phyloP scores from a whole-genome alignment of 768 basidiomycete genomes.

The Lentinula sp. region DNA sequence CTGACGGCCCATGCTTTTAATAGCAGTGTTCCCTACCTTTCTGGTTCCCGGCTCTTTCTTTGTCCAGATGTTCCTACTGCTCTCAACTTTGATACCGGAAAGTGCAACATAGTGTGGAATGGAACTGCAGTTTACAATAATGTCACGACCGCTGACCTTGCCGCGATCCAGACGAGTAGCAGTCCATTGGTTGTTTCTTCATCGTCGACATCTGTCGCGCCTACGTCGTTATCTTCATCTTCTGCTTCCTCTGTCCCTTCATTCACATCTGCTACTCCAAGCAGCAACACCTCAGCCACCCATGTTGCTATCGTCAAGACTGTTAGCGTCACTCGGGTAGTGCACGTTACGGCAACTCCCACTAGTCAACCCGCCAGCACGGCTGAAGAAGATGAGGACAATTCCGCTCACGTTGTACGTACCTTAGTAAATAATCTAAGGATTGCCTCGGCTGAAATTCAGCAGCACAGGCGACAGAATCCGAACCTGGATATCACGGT shows the following conservation, averaged over 20 bases:
- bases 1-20: constrained; percentile 40
- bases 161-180: background rate
- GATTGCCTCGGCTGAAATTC: no score
- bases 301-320: constrained; percentile 7
- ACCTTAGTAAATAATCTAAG: no score
- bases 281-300: constrained; percentile 7
- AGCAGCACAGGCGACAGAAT: background rate
- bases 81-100: constrained; percentile 22
- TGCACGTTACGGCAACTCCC: background rate
- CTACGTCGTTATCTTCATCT: background rate
- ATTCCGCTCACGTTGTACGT: background rate
- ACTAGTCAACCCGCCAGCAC: background rate
- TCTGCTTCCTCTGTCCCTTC: constrained; percentile 1
- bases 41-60: constrained; percentile 42
- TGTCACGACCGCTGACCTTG: background rate
- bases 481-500: background rate
- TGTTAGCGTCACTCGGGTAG: constrained; percentile 10
- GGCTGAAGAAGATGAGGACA: constrained; percentile 13
- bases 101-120: constrained; percentile 56
- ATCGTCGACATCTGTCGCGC: background rate
- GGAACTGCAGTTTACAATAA: constrained; percentile 23
- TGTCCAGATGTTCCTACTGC: constrained; percentile 48
- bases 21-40: constrained; percentile 47
- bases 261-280: constrained; percentile 4
- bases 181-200: background rate